Conservation (phyloP, 2,329 filamentous ascomycete genomes). For the Diaporthe velutina region DNA sequence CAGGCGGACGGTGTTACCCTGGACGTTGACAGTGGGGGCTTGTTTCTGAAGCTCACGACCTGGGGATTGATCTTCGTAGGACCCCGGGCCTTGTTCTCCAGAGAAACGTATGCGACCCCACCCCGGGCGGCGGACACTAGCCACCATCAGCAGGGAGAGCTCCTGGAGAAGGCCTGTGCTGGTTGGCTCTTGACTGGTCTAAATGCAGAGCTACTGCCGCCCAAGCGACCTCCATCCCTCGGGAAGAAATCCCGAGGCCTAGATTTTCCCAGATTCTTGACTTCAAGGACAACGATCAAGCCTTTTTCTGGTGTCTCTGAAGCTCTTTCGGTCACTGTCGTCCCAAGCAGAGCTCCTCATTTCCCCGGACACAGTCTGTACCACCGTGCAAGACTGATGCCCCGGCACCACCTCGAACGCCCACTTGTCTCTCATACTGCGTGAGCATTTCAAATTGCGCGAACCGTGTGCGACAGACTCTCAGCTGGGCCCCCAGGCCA, state of each 20-base stretch:
- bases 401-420: slow-evolving; percentile 27
- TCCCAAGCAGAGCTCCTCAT: slow-evolving; percentile 34
- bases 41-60: slow-evolving; percentile 11
- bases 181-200: slow-evolving; percentile 32
- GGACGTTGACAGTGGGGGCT: neutral
- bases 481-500: slow-evolving; percentile 28
- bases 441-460: slow-evolving; percentile 38
- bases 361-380: slow-evolving; percentile 35
- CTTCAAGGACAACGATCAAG: slow-evolving; percentile 24
- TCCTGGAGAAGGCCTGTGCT: slow-evolving; percentile 20
- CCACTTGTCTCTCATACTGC: slow-evolving; percentile 37
- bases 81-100: slow-evolving; percentile 20
- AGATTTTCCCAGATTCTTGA: slow-evolving; percentile 33
- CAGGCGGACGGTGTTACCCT: neutral
- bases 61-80: slow-evolving; percentile 8
- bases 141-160: slow-evolving; percentile 27
- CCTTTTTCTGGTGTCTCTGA: slow-evolving; percentile 10
- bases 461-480: slow-evolving; percentile 34
- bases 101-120: slow-evolving; percentile 23
- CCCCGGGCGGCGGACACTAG: slow-evolving; percentile 18
- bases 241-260: slow-evolving; percentile 35
- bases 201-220: slow-evolving; percentile 38
- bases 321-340: slow-evolving; percentile 9
- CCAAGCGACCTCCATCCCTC: slow-evolving; percentile 34
- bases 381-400: slow-evolving; percentile 33